These are phyloP conservation scores for Pseudodiploospora longispora DNA, from an alignment of 2,329 filamentous ascomycete genomes.

Conservation along the genomic window DNA sequence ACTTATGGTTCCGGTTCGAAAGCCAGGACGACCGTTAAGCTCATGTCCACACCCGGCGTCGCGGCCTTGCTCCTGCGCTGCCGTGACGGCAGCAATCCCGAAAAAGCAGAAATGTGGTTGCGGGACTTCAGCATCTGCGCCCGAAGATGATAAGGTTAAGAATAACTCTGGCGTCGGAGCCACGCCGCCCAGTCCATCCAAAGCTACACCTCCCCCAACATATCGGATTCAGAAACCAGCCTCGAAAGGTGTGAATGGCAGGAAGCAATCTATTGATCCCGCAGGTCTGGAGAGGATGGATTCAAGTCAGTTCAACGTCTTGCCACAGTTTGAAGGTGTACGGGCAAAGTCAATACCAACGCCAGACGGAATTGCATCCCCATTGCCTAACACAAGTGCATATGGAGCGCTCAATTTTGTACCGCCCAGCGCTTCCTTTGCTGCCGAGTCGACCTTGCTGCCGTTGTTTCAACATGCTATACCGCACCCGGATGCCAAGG, in stretches of 20 bases:
- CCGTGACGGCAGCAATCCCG: slow-evolving; percentile 57
- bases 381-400: slow-evolving; percentile 15
- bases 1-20: slow-evolving; percentile 62
- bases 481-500: slow-evolving; percentile 12
- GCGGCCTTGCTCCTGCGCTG: slow-evolving; percentile 52
- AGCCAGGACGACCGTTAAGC: slow-evolving; percentile 62
- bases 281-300: slow-evolving; percentile 44
- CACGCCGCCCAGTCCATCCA: slow-evolving; percentile 23
- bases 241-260: slow-evolving; percentile 24
- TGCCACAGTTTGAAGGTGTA: slow-evolving; percentile 25
- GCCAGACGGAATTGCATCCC: slow-evolving; percentile 12
- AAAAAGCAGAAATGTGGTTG: slow-evolving; percentile 50
- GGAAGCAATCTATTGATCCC: slow-evolving; percentile 44
- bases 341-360: slow-evolving; percentile 17
- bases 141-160: slow-evolving; percentile 15
- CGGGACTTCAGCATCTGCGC: slow-evolving; percentile 24
- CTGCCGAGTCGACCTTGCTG: slow-evolving; percentile 18
- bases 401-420: slow-evolving; percentile 22
- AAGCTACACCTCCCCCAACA: slow-evolving; percentile 13
- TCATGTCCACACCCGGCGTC: slow-evolving; percentile 59
- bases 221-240: slow-evolving; percentile 40
- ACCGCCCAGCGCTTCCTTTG: slow-evolving; percentile 14
- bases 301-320: slow-evolving; percentile 41
- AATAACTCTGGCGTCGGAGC: slow-evolving; percentile 16
- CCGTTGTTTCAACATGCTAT: slow-evolving; percentile 25